Base-by-base conservation (phyloP, 2,329 filamentous ascomycete genomes). In the Phyllosticta citribraziliensis region DNA sequence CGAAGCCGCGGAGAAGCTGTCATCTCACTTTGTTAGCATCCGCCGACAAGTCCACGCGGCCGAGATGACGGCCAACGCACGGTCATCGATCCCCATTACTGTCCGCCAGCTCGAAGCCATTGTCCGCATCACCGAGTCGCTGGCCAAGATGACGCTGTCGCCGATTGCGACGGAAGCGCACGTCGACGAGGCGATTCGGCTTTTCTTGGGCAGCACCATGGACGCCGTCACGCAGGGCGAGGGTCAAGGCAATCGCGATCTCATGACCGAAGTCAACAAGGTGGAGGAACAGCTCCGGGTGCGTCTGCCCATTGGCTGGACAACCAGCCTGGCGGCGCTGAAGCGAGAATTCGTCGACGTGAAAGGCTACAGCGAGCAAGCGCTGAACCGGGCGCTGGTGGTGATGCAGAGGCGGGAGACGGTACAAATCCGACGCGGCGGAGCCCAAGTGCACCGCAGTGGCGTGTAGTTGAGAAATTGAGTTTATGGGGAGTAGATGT, bases 121-220 rank as follows among this genome's bases (percentile, higher is more conserved):
- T 67, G 87, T 96, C 64, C 91, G 92, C 70, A 97, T 99, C 70
- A 95, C 92, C 2, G 94, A 99, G 73, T 91, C 94, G 0, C 84
- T 99, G 2, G 94, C 94, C 61, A 99, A 99, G 74, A 80, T 99
- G 52, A 86, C 88, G 0, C 83, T 99, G 9, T 90, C 88, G 0
- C 87, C 92, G 3, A 82, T 97, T 52, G 94, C 93, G 2, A 92
- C 88, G 0, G 93, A 97, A 74, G 81, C 85, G 55, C 94, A 99
- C 70, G 94, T 99, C 58, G 93, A 99, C 70, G 94, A 99, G 77
- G 94, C 94, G 2, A 99, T 99, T 69, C 88, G 94, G 0, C 83
- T 99, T 17, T 99, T 99, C 86, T 79, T 99, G 30, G 94, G 92
- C 66, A 92, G 88, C 3, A 99, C 94, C 62, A 97, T 99, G 94